These are phyloP conservation scores for Xerocomus brunneocitrinus DNA, from an alignment of 768 basidiomycete species.

Conservation along the genomic window DNA sequence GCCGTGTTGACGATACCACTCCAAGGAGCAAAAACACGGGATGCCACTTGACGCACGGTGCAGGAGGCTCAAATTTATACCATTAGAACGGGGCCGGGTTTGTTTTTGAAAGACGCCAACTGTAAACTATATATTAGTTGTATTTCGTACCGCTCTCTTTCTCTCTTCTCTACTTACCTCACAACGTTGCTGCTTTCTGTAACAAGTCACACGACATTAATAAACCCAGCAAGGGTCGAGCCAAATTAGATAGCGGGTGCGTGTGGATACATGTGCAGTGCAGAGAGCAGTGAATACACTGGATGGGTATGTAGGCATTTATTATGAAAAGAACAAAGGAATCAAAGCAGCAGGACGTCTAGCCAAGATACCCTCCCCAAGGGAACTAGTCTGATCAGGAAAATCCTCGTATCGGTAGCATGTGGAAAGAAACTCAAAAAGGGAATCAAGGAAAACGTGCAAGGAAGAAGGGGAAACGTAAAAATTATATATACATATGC, in stretches of 20 bases:
- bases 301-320: constrained; percentile 6
- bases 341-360: constrained; percentile 1
- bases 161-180: background rate
- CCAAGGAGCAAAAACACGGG: background rate
- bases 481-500: background rate
- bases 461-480: background rate
- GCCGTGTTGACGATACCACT: background rate
- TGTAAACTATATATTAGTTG: background rate
- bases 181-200: background rate
- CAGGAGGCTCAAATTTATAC: background rate
- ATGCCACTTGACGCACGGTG: background rate
- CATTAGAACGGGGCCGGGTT: background rate
- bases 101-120: background rate
- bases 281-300: constrained; percentile 16
- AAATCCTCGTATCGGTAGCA: background rate
- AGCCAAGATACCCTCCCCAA: background rate
- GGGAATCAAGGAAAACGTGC: background rate
- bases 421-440: background rate
- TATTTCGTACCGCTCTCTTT: background rate
- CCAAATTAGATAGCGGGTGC: constrained; percentile 15
- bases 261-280: constrained; percentile 20
- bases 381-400: background rate
- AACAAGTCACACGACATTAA: constrained; percentile 1
- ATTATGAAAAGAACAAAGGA: background rate
- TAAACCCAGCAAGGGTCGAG: background rate